Evolutionary conservation across 306 rosid genomes (phyloP), one percentile per base, ranked within the genome.

Genomic region (Corylus heterophylla): DNA sequence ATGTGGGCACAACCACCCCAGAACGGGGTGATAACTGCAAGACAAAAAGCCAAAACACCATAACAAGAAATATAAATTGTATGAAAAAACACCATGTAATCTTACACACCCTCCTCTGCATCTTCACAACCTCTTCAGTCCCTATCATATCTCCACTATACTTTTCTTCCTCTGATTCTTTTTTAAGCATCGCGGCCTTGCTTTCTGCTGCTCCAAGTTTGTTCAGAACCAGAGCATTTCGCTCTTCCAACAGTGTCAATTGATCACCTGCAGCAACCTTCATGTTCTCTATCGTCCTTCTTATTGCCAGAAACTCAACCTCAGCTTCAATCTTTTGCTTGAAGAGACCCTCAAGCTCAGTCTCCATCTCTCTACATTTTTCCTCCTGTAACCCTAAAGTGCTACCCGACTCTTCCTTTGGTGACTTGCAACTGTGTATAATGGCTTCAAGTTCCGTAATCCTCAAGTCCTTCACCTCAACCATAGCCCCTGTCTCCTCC

Each of bases 1-100:
- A 94, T 10, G 97, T 94, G 83, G 98, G 98, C 70, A 92, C 98
- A 88, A 75, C 89, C 61, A 66, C 66, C 85, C 82, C 90, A 29
- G 85, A 68, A 80, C 73, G 74, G 84, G 80, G 83, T 0, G 90
- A 83, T 68, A 84, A 79, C 86, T 81, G 91, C 74, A 80, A 88
- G 74, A 80, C 59, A 69, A 81, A 79, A 56, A 71, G 3, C 92
- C 91, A 91, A 56, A 88, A 66, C 54, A 77, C 86, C 54, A 88
- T 56, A 64, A 83, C 44, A 79, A 94, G 81, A 80, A 92, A 69
- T 62, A 89, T 49, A 51, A 88, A 64, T 88, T 92, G 97, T 70
- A 84, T 4, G 74, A 79, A 74, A 74, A 93, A 77, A 90, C 81
- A 89, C 58, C 78, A 86, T 27, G 89, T 68, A 35, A 86, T 87